Evolutionary conservation across 2,329 filamentous ascomycete species (phyloP).

Genomic region (Aspergillus sp.): DNA sequence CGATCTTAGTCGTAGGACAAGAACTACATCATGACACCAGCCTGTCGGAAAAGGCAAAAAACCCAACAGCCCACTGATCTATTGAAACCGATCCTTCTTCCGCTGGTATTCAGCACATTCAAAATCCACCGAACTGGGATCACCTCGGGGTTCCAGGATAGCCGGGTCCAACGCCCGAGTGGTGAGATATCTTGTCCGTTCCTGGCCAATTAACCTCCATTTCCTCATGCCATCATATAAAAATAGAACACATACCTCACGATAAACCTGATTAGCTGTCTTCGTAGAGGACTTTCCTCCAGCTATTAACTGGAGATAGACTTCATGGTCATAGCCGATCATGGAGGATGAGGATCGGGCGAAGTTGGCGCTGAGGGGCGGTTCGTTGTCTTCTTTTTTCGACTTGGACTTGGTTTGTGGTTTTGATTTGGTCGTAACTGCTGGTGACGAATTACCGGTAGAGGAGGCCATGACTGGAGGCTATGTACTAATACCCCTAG

Average conservation of each 20-base stretch:
- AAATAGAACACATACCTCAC: constrained; percentile 17
- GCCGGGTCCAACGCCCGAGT: constrained; percentile 22
- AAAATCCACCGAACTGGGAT: constrained; percentile 22
- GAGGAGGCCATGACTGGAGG: not conserved
- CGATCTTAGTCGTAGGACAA: not conserved
- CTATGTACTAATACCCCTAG: not conserved
- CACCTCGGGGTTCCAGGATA: constrained; percentile 18
- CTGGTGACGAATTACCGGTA: too few relatives aligned
- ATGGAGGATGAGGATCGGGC: constrained; percentile 6
- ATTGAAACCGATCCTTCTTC: not conserved
- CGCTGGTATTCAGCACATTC: constrained; percentile 19
- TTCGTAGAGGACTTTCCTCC: constrained; percentile 14
- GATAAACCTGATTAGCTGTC: constrained; percentile 25
- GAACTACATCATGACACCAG: too few relatives aligned
- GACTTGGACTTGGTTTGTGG: not conserved
- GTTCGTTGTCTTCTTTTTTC: constrained; percentile 30
- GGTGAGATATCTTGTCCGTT: constrained; percentile 18
- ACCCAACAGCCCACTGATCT: not conserved
- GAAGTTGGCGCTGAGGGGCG: constrained; percentile 45
- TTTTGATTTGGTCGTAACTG: not conserved
- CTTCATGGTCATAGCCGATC: constrained; percentile 27
- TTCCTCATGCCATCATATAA: not conserved
- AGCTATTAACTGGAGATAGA: constrained; percentile 22
- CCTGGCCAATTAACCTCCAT: constrained; percentile 8
- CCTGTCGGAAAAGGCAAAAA: not conserved